A percentile compares a stretch with the other conserved stretches of the same genome.
Conservation (phyloP, 1,284 basidiomycete genomes). For the Sanghuangporus baumii region DNA sequence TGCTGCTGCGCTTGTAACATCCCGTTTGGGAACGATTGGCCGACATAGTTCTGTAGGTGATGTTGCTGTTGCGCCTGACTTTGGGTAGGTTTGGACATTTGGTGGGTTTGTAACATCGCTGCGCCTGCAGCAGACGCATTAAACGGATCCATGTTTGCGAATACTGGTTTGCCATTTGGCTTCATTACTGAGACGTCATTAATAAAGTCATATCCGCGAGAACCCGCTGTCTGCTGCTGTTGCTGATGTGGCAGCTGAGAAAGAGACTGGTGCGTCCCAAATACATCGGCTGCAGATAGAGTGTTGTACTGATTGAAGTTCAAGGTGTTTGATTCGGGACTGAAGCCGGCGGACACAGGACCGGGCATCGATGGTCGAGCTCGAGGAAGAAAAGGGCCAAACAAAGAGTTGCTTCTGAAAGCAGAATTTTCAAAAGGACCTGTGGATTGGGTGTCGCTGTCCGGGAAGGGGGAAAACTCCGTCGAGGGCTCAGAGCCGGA, state of each 20-base stretch:
- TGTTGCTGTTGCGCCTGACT: slow-evolving; percentile 19
- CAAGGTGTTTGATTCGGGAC: slow-evolving; percentile 9
- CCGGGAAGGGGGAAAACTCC: slow-evolving; percentile 33
- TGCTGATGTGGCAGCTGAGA: slow-evolving; percentile 9
- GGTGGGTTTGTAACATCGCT: slow-evolving; percentile 27
- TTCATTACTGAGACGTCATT: slow-evolving; percentile 15
- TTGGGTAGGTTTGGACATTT: slow-evolving; percentile 28
- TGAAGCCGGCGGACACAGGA: slow-evolving; percentile 9
- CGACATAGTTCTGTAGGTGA: slow-evolving; percentile 21
- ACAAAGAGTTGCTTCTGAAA: slow-evolving; percentile 31
- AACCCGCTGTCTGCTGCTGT: slow-evolving; percentile 7
- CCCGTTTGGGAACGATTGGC: slow-evolving; percentile 33
- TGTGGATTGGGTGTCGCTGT: slow-evolving; percentile 32
- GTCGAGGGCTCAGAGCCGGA: slow-evolving; percentile 31
- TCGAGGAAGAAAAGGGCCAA: slow-evolving; percentile 30
- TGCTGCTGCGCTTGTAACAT: slow-evolving; percentile 35
- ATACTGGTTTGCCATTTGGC: slow-evolving; percentile 14
- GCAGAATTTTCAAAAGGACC: slow-evolving; percentile 20
- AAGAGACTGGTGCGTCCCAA: slow-evolving; percentile 17
- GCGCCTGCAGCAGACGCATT: slow-evolving; percentile 6
- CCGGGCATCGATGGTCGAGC: slow-evolving; percentile 7
- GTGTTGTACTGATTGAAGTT: slow-evolving; percentile 13
- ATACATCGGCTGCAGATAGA: slow-evolving; percentile 19
- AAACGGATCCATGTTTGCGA: slow-evolving; percentile 17
- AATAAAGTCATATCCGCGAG: slow-evolving; percentile 14